Evolutionary conservation across 352 stramenopile genomes (phyloP), one percentile per base, ranked within the genome.

Genomic region (Peronosclerospora sorghi): DNA sequence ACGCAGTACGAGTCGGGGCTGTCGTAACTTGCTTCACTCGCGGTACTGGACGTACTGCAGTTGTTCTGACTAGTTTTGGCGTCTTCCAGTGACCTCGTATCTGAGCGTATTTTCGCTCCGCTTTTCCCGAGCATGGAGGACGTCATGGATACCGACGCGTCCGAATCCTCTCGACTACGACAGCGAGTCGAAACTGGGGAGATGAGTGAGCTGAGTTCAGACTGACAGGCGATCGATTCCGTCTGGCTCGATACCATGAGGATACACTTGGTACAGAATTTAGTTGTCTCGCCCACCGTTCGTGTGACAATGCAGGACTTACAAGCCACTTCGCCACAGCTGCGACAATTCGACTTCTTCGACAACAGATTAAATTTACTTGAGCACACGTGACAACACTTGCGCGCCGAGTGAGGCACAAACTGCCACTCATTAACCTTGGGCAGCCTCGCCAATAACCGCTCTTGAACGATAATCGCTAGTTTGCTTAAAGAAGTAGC

Each of bases 261-360:
- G 21, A 85, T 64, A 48, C 73, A 85, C 51, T 81, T 79, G 23
- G 74, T 85, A 53, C 73, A 86, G 39, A 86, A 83, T 56, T 82
- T 86, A 45, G 48, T 59, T 6, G 62, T 59, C n/a, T 78, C 65
- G 12, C 58, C 62, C 21, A 69, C 62, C 9, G 47, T 61, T 0
- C 70, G 73, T 18, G 52, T 71, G 34, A 86, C 71, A 18, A 83
- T 61, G 55, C 76, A 88, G 29, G 73, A 79, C 59, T 77, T 85
- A 54, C 77, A 89, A 1, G 76, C 59, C 24, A 89, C 71, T 52
- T 89, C 77, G 26, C 77, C 77, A 29, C 77, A 89, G 19, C 69
- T 62, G 35, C 71, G 72, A 47, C 77, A 89, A 54, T 86, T 68
- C 48, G 56, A 48, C 51, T 89, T 89, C 63, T 84, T 86, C 20